phyloP scores from a whole-genome alignment of 2,329 filamentous ascomycete genomes.

The Cadophora malorum region DNA sequence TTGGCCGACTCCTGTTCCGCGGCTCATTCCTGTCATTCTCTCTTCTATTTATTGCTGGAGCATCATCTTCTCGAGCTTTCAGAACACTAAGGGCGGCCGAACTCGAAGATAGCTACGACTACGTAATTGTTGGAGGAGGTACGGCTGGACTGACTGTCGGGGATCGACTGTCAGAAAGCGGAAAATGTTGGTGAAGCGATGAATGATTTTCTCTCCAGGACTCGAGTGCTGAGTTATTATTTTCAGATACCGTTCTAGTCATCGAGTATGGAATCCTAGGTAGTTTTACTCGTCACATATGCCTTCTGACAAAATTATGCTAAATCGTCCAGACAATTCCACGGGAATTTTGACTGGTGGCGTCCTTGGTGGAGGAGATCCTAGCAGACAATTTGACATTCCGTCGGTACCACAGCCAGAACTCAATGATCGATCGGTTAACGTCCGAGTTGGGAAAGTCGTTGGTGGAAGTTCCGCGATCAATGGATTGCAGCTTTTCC shows the following conservation, averaged over 20 bases:
- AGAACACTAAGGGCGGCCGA: neutral
- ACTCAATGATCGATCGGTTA: neutral
- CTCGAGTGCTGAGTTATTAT: neutral
- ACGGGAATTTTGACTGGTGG: neutral
- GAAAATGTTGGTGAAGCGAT: neutral
- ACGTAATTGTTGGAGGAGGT: constrained; percentile 51
- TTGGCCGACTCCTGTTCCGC: neutral
- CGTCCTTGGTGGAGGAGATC: neutral
- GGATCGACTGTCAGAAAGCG: constrained; percentile 46
- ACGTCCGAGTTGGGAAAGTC: constrained; percentile 5
- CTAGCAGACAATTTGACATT: neutral
- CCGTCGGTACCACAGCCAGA: neutral
- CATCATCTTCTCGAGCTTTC: neutral
- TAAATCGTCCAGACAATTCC: neutral
- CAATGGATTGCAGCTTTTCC: constrained; percentile 9
- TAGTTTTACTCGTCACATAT: neutral
- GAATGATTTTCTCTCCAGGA: too few relatives aligned
- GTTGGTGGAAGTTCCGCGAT: constrained; percentile 13
- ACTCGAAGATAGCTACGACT: constrained; percentile 42
- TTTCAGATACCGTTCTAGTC: neutral
- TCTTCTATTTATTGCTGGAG: neutral
- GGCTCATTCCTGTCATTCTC: neutral
- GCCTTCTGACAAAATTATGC: neutral
- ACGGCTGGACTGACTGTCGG: constrained; percentile 51
- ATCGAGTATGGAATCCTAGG: neutral